phyloP scores from a whole-genome alignment of 2,329 filamentous ascomycete genomes.

The Paecilomyces sp. region DNA sequence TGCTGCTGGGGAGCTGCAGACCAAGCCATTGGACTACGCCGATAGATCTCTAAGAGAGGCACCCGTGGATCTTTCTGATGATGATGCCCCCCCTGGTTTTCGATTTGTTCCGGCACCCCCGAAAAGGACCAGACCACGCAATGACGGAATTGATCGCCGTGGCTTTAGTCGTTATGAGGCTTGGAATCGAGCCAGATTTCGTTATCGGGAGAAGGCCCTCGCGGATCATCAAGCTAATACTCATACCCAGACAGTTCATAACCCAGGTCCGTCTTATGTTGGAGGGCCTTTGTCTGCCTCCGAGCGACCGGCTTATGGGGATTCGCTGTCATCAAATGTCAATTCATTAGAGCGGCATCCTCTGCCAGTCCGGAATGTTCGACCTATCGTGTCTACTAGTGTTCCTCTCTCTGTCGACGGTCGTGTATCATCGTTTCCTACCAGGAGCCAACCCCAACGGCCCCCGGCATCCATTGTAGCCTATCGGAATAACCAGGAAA shows the following conservation, averaged over 20 bases:
- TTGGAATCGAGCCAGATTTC: conserved; percentile 38
- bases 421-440: conserved; percentile 15
- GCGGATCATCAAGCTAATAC: background rate
- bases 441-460: conserved; percentile 11
- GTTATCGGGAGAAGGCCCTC: conserved; percentile 25
- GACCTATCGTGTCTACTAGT: conserved; percentile 13
- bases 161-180: conserved; percentile 41
- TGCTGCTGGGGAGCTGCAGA: conserved; percentile 26
- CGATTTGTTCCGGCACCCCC: conserved; percentile 26
- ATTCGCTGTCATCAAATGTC: conserved; percentile 9
- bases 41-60: conserved; percentile 11
- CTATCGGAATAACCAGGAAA: conserved; percentile 9
- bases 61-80: conserved; percentile 24
- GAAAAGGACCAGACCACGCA: conserved; percentile 12
- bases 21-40: conserved; percentile 20
- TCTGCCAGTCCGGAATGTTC: conserved; percentile 5
- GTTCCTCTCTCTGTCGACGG: conserved; percentile 26
- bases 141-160: conserved; percentile 32
- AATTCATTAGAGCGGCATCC: conserved; percentile 14
- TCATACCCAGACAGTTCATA: background rate
- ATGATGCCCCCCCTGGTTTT: conserved; percentile 29
- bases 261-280: background rate
- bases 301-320: conserved; percentile 12
- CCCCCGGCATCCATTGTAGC: conserved; percentile 9
- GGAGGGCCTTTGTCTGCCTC: conserved; percentile 3